These are phyloP conservation scores for Paraconiothyrium brasiliense DNA, from an alignment of 2,329 filamentous ascomycete species.

Conservation along the genomic window DNA sequence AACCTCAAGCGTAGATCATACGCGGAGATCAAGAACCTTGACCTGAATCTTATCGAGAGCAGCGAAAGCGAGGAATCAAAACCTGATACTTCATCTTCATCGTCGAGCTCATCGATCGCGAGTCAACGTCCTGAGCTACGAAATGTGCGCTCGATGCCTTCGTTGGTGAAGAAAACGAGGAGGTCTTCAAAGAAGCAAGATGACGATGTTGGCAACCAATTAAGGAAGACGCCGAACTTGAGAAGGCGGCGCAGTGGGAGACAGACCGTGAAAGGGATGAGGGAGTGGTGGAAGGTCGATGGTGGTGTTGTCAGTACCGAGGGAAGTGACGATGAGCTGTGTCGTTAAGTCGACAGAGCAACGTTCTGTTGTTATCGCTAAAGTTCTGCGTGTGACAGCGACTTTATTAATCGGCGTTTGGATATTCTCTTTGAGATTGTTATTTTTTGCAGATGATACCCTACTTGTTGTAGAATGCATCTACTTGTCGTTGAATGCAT, in stretches of 20 bases:
- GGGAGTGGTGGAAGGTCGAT: slow-evolving; percentile 24
- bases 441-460: slow-evolving; percentile 4
- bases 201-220: slow-evolving; percentile 2
- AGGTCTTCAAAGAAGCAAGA: background rate
- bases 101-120: background rate
- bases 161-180: background rate
- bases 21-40: slow-evolving; percentile 9
- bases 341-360: background rate
- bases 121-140: background rate
- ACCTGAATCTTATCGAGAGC: background rate
- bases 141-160: background rate
- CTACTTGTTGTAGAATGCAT: slow-evolving; percentile 2
- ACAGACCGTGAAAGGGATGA: slow-evolving; percentile 10
- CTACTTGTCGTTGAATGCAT: no score
- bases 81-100: slow-evolving; percentile 9
- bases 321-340: slow-evolving; percentile 45
- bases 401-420: background rate
- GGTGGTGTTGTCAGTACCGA: slow-evolving; percentile 19
- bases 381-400: background rate
- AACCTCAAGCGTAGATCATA: slow-evolving; percentile 29
- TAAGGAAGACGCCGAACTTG: slow-evolving; percentile 11
- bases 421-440: background rate
- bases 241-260: slow-evolving; percentile 14
- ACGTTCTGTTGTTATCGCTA: background rate
- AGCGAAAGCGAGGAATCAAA: slow-evolving; percentile 3